A percentile compares a stretch with the other conserved stretches of the same genome.
Conservation (phyloP, 106 monocot genomes). For the Dactylorhiza incarnata region DNA sequence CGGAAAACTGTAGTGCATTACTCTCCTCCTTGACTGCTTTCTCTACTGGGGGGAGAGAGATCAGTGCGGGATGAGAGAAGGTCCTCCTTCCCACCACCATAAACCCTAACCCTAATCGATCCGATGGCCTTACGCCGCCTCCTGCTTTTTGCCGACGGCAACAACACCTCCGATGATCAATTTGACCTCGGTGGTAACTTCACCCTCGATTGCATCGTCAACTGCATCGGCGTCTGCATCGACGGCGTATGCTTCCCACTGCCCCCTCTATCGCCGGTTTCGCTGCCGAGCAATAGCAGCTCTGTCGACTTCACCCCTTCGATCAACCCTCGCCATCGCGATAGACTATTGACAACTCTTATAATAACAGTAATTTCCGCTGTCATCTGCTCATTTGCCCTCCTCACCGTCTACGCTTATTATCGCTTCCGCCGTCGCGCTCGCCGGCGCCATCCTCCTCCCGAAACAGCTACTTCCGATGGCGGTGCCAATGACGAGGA, state of each 20-base stretch:
- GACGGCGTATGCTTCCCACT: neutral
- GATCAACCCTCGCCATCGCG: neutral
- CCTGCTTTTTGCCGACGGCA: neutral
- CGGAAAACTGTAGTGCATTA: neutral
- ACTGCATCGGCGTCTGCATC: conserved; percentile 6
- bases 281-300: neutral
- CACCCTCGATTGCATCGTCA: conserved; percentile 4
- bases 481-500: conserved; percentile 5
- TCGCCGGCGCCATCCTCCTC: conserved; percentile 3
- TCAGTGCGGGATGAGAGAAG: neutral
- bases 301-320: neutral
- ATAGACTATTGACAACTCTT: conserved; percentile 1
- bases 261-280: neutral
- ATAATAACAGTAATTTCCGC: conserved; percentile 16
- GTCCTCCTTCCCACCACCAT: neutral
- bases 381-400: conserved; percentile 23
- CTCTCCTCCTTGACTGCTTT: neutral
- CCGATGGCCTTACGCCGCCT: conserved; percentile 4
- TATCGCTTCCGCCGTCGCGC: conserved; percentile 15
- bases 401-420: conserved; percentile 20
- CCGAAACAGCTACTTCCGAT: neutral
- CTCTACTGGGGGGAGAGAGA: neutral
- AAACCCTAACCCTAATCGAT: neutral
- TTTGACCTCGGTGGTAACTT: neutral
- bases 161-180: neutral